Evolutionary conservation across 805 yeast species (phyloP).

Genomic region (Lachancea mirantina): DNA sequence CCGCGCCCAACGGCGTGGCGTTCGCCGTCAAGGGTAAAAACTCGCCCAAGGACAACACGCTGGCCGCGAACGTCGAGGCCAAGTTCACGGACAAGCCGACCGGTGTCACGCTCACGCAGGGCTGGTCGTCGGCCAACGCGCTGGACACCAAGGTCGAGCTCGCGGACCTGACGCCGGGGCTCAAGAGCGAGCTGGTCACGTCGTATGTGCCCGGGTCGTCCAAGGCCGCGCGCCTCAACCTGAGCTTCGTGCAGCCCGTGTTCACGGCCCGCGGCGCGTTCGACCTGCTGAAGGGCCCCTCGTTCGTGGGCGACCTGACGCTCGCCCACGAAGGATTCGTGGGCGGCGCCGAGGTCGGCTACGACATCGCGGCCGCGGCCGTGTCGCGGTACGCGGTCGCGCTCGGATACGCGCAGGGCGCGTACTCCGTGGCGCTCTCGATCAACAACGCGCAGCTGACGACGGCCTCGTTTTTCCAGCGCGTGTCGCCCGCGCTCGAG

Average conservation of each 20-base stretch:
- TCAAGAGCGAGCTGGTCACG: conserved; percentile 87
- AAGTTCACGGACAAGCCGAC: conserved; percentile 88
- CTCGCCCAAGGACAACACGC: conserved; percentile 67
- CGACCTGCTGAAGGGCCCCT: conserved; percentile 91
- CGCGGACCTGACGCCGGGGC: conserved; percentile 87
- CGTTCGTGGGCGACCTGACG: conserved; percentile 90
- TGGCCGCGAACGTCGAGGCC: conserved; percentile 85
- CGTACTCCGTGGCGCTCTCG: conserved; percentile 66
- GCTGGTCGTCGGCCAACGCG: conserved; percentile 93
- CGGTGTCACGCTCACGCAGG: conserved; percentile 91
- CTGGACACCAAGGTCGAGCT: conserved; percentile 91
- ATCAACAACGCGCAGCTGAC: conserved; percentile 80
- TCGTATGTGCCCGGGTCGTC: conserved; percentile 78
- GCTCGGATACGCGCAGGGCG: conserved; percentile 84
- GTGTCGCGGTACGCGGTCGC: conserved; percentile 92
- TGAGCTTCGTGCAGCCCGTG: conserved; percentile 86
- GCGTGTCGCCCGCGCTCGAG: conserved; percentile 83
- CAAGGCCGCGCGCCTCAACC: conserved; percentile 83
- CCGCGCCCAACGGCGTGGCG: conserved; percentile 93
- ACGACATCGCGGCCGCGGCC: conserved; percentile 88
- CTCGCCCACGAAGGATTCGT: conserved; percentile 94
- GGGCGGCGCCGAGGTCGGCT: conserved; percentile 95
- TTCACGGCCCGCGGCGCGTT: conserved; percentile 92
- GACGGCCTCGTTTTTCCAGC: conserved; percentile 96
- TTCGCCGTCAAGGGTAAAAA: conserved; percentile 91